Evolutionary conservation across 805 yeast species (phyloP).

Genomic region (Jamesozyma lodderae): DNA sequence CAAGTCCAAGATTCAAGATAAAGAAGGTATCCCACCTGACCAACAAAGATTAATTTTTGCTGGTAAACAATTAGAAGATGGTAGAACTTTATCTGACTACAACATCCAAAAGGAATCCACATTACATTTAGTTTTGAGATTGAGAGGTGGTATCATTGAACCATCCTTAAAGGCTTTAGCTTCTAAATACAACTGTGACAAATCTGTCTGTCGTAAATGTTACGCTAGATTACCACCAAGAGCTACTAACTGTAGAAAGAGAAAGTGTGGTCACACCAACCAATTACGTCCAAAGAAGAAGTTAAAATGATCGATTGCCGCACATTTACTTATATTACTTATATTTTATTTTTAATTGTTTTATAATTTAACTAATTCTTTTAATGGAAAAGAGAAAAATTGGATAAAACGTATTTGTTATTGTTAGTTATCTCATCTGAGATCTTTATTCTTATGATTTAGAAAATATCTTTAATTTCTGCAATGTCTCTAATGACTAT

Average conservation of each 20-base stretch:
- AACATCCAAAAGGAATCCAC: constrained; percentile 99
- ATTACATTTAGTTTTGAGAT: constrained; percentile 88
- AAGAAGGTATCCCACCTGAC: constrained; percentile 99
- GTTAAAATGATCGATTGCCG: constrained; percentile 61
- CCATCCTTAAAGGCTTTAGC: constrained; percentile 99
- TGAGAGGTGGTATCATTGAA: constrained; percentile 99
- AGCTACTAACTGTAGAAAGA: constrained; percentile 99
- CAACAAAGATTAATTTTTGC: constrained; percentile 99
- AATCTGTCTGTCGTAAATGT: constrained; percentile 98
- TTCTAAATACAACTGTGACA: constrained; percentile 99
- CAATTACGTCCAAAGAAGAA: constrained; percentile 99
- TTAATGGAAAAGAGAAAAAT: constrained; percentile 5
- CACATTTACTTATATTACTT: constrained; percentile 1
- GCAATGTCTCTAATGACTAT: neutral
- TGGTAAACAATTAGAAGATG: constrained; percentile 99
- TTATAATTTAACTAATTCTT: constrained; percentile 2
- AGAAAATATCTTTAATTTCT: neutral
- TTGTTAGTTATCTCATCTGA: neutral
- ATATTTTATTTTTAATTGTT: constrained; percentile 2
- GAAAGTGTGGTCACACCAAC: constrained; percentile 99
- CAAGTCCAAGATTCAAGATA: constrained; percentile 97
- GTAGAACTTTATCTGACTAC: constrained; percentile 98
- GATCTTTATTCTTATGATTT: too few relatives aligned
- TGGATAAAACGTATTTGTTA: neutral
- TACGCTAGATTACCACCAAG: constrained; percentile 99